Percentiles rank a stretch among this genome's conserved stretches.
Evolutionary conservation across 208 protist species (phyloP).

Genomic region (Leishmania gerbilli): DNA sequence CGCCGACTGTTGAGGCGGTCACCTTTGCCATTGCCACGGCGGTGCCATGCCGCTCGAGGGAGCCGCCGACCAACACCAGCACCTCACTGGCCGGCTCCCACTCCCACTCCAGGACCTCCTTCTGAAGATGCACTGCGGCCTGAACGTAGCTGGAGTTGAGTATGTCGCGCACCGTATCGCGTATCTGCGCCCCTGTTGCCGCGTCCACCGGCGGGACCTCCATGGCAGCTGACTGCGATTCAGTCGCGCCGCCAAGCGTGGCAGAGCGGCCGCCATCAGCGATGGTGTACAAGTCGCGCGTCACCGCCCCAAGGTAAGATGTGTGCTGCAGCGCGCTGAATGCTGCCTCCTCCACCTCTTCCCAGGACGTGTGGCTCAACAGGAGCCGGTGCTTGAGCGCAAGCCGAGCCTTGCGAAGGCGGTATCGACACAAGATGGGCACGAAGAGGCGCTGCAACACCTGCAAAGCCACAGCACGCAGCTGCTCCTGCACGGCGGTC

Average conservation of each 20-base stretch:
- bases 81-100: slow-evolving; percentile 71
- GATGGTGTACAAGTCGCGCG: slow-evolving; percentile 13
- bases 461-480: slow-evolving; percentile 43
- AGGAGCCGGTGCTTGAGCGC: slow-evolving; percentile 26
- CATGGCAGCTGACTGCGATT: not conserved
- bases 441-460: slow-evolving; percentile 48
- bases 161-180: slow-evolving; percentile 14
- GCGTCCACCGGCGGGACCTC: not conserved
- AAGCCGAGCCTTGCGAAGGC: slow-evolving; percentile 23
- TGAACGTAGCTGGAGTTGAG: slow-evolving; percentile 12
- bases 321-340: slow-evolving; percentile 32
- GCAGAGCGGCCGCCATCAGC: not conserved
- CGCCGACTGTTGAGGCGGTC: slow-evolving; percentile 1
- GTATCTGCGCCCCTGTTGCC: slow-evolving; percentile 1
- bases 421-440: slow-evolving; percentile 38
- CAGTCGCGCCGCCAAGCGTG: not conserved
- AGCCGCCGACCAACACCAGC: slow-evolving; percentile 57
- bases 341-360: slow-evolving; percentile 32
- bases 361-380: slow-evolving; percentile 3
- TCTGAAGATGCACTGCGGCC: slow-evolving; percentile 37
- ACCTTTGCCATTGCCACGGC: slow-evolving; percentile 16
- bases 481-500: slow-evolving; percentile 36
- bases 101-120: slow-evolving; percentile 65
- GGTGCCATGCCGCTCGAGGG: slow-evolving; percentile 28
- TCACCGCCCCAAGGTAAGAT: slow-evolving; percentile 43